Conservation (phyloP, 2,329 filamentous ascomycete species). For the Endothia cerciana region DNA sequence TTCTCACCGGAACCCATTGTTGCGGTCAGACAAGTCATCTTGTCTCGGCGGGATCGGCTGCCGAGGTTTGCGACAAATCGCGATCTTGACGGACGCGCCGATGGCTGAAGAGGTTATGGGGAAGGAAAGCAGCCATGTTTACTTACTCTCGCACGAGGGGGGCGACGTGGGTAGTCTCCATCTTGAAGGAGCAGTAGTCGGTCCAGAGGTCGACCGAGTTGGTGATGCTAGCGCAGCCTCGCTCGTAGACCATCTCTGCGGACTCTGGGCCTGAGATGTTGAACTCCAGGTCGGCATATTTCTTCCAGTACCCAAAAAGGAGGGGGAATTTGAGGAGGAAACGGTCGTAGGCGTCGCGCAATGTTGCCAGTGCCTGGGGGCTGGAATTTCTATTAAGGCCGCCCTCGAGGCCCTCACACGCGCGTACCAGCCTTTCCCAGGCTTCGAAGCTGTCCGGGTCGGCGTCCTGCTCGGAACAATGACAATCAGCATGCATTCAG, state of each 20-base stretch:
- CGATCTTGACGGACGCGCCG: constrained; percentile 27
- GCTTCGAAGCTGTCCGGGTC: constrained; percentile 91
- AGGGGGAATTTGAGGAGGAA: constrained; percentile 95
- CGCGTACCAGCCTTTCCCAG: constrained; percentile 90
- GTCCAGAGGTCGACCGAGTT: constrained; percentile 97
- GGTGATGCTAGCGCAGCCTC: constrained; percentile 89
- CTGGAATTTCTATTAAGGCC: constrained; percentile 96
- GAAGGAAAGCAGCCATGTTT: constrained; percentile 66
- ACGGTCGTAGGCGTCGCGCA: constrained; percentile 86
- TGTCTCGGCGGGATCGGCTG: constrained; percentile 41
- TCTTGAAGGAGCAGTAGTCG: constrained; percentile 97
- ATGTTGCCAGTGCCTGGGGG: constrained; percentile 85
- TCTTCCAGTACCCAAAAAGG: constrained; percentile 99
- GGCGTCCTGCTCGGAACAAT: constrained; percentile 48
- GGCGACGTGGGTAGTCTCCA: constrained; percentile 93
- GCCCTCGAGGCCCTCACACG: constrained; percentile 83
- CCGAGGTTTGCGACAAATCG: constrained; percentile 44
- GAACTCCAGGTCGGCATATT: constrained; percentile 97
- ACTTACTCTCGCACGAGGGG: constrained; percentile 99
- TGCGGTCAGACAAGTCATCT: constrained; percentile 32
- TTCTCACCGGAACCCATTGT: constrained; percentile 66
- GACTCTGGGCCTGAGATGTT: constrained; percentile 95
- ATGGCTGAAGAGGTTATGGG: constrained; percentile 54
- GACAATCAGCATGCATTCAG: constrained; percentile 20
- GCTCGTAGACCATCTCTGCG: constrained; percentile 96